A percentile compares a stretch with the other conserved stretches of the same genome.
phyloP scores from a whole-genome alignment of 2,329 filamentous ascomycete species.

The Claviceps pazoutovae region DNA sequence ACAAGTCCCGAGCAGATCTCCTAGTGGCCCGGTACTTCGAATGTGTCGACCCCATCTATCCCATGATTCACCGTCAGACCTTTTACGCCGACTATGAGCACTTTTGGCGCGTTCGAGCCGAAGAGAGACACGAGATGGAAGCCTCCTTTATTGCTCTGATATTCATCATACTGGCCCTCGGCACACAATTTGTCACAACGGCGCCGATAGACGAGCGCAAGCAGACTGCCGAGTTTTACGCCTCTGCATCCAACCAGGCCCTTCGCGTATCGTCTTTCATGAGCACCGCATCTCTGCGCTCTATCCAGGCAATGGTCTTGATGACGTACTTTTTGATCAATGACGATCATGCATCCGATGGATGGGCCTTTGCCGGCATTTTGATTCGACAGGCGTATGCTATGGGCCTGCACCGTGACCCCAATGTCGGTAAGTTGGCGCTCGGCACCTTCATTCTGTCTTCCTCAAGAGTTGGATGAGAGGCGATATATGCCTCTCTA shows the following conservation, averaged over 20 bases:
- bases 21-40: conserved; percentile 51
- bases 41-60: conserved; percentile 66
- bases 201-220: conserved; percentile 48
- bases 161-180: conserved; percentile 64
- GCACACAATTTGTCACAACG: conserved; percentile 59
- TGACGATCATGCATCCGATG: conserved; percentile 71
- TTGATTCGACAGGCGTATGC: conserved; percentile 66
- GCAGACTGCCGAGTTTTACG: conserved; percentile 69
- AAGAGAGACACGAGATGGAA: conserved; percentile 48
- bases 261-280: conserved; percentile 63
- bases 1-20: conserved; percentile 62
- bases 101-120: conserved; percentile 51
- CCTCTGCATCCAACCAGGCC: conserved; percentile 65
- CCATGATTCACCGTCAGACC: conserved; percentile 61
- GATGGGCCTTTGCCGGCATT: conserved; percentile 70
- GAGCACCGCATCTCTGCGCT: conserved; percentile 57
- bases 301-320: conserved; percentile 67
- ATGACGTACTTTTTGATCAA: conserved; percentile 76
- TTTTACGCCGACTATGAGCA: conserved; percentile 69
- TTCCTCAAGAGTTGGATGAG: not conserved
- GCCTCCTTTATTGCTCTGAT: conserved; percentile 58
- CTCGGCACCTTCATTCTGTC: not conserved
- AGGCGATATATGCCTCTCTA: not conserved
- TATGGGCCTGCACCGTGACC: conserved; percentile 68
- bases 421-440: conserved; percentile 45